Base-by-base conservation (phyloP, 1,139 yeast genomes). In the Eremothecium sinecaudum region DNA sequence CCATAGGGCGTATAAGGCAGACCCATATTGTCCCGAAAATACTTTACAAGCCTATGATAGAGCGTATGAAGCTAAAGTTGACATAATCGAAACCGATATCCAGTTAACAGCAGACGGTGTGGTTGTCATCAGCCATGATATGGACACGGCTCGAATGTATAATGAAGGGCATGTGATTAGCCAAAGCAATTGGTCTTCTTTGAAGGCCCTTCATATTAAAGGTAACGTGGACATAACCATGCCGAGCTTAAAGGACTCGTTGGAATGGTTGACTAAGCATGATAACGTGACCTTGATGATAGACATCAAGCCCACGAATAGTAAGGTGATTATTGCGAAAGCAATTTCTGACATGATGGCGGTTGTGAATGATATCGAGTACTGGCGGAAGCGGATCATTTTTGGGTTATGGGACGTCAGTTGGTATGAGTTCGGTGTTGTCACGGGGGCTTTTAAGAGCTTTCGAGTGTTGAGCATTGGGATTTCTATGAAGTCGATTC, bases 321-420 rank as follows among this genome's bases (percentile, higher is more conserved):
- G 78, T 21, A 70, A 77, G 12, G 59, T 67, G 34, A 64, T 86
- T 3, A 58, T 78, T 36, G 65, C 69, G 31, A 64, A 67, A 45
- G 61, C 83, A 8, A 60, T 78, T 18, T 53, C 66, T 17, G 71
- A 66, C 19, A 59, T 84, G 50, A 42, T 66, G 17, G 52, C 59
- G 3, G 70, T 71, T 5, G 63, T 70, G 26, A 50, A 62, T 15
- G 77, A 79, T 51, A 38, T 73, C 24, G 49, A 57, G 11, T 81
- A 67, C 61, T 87, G 96, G 96, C 66, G 69, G 35, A 62, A 66
- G 20, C 69, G 73, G 31, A 61, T 84, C 31, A 77, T 79, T 36
- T 73, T 84, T 52, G 97, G 97, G 0, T 59, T 87, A 21, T 90
- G 97, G 97, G 64, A 72, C 42, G 54, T 78, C 33, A 72, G 71